phyloP scores from a whole-genome alignment of 2,329 filamentous ascomycete species.

The Fusarium sp. region DNA sequence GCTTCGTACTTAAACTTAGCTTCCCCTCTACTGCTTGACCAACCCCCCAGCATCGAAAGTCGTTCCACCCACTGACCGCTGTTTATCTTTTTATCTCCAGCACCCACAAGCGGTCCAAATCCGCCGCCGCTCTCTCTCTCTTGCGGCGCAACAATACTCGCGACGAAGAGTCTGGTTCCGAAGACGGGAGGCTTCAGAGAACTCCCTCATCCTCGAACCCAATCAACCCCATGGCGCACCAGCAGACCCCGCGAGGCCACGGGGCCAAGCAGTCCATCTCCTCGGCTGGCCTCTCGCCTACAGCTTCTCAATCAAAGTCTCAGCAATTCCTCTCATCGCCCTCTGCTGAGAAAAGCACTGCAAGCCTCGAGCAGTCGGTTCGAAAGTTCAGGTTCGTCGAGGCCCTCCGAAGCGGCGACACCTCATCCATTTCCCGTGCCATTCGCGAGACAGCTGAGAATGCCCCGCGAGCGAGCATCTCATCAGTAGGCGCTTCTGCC shows the following conservation, averaged over 20 bases:
- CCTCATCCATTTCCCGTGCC: conserved; percentile 85
- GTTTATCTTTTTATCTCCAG: conserved; percentile 39
- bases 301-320: conserved; percentile 46
- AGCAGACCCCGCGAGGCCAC: conserved; percentile 53
- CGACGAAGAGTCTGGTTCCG: conserved; percentile 63
- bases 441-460: conserved; percentile 73
- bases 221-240: conserved; percentile 50
- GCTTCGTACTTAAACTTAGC: conserved; percentile 30
- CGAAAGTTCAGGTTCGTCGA: conserved; percentile 95
- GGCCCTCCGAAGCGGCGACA: conserved; percentile 89
- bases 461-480: conserved; percentile 64
- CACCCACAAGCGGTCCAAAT: conserved; percentile 64
- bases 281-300: conserved; percentile 53
- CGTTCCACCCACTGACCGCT: conserved; percentile 45
- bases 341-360: conserved; percentile 53
- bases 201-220: conserved; percentile 44
- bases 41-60: conserved; percentile 34
- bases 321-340: conserved; percentile 42
- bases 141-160: conserved; percentile 62
- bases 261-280: conserved; percentile 58
- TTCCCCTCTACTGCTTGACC: conserved; percentile 22
- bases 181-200: conserved; percentile 57
- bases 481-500: conserved; percentile 57
- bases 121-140: conserved; percentile 60
- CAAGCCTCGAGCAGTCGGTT: conserved; percentile 88